Conservation (phyloP, 1,139 yeast species). For the Debaryomyces subglobosus region DNA sequence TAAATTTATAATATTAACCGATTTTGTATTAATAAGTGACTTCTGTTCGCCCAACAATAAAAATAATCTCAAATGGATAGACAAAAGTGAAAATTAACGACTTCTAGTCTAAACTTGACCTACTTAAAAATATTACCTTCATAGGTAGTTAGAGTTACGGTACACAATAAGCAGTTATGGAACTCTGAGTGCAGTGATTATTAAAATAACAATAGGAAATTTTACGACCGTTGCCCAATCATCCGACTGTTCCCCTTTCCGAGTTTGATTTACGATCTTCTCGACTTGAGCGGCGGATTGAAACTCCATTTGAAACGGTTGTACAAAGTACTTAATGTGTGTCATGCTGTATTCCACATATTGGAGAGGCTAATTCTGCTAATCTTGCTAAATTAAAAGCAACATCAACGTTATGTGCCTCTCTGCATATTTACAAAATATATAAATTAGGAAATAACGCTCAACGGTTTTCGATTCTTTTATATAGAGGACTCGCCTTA, state of each 20-base stretch:
- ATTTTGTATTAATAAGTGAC: neutral
- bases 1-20: neutral
- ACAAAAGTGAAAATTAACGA: constrained; percentile 5
- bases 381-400: neutral
- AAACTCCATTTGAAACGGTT: neutral
- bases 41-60: constrained; percentile 4
- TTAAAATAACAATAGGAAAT: neutral
- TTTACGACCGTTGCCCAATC: neutral
- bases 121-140: constrained; percentile 6
- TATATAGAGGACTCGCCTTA: neutral
- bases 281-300: neutral
- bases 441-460: constrained; percentile 1
- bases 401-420: neutral
- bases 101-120: constrained; percentile 6
- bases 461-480: constrained; percentile 4
- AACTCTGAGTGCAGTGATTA: neutral
- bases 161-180: constrained; percentile 3
- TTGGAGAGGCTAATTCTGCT: neutral
- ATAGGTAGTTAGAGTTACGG: neutral
- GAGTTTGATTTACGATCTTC: neutral
- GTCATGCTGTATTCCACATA: neutral
- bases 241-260: neutral
- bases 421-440: constrained; percentile 4
- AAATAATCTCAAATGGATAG: constrained; percentile 1
- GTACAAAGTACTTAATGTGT: neutral